Base-by-base conservation (phyloP, 306 rosid genomes). In the Cicer judaicum region DNA sequence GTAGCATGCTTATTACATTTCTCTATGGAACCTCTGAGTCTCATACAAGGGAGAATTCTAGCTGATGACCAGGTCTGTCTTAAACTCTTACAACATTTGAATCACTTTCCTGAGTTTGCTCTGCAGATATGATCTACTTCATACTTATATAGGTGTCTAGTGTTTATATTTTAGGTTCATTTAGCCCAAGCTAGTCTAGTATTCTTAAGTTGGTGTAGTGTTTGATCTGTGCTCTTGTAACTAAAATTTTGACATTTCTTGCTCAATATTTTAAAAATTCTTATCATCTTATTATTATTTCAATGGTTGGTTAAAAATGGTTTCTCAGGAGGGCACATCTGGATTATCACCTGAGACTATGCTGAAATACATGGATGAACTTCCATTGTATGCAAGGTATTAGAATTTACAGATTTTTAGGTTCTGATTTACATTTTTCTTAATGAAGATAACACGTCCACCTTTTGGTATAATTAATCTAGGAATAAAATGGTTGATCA, bases 1-100 rank as follows among this genome's bases (percentile, higher is more conserved):
- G 84, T 88, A 53, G 93, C 96, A 68, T 94, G 93, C 82, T 81
- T 84, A 50, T 87, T 87, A 74, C 97, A 94, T 82, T 88, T 94
- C 88, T 90, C 92, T 59, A 57, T 43, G 68, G 96, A 91, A 83
- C 96, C 98, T 75, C 68, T 85, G 52, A 87, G 96, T 79, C 86
- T 88, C 80, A 53, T 86, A 67, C 89, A 87, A 19, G 86, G 88
- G 48, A 79, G 78, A 72, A 79, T 79, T 77, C 81, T 86, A 9
- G 75, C 78, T 67, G 96, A 85, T 80, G 88, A 85, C 49, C 78
- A 76, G 88, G 90, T 87, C 54, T 7, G 73, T 79, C 75, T 76
- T 68, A 68, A 63, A 81, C 78, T 70, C 61, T 70, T 65, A 54
- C 66, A 80, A 54, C 34, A 11, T 57, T 72, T 64, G 7, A 39